Evolutionary conservation across 2,329 filamentous ascomycete species (phyloP).

Genomic region (Colletotrichum spinosum): DNA sequence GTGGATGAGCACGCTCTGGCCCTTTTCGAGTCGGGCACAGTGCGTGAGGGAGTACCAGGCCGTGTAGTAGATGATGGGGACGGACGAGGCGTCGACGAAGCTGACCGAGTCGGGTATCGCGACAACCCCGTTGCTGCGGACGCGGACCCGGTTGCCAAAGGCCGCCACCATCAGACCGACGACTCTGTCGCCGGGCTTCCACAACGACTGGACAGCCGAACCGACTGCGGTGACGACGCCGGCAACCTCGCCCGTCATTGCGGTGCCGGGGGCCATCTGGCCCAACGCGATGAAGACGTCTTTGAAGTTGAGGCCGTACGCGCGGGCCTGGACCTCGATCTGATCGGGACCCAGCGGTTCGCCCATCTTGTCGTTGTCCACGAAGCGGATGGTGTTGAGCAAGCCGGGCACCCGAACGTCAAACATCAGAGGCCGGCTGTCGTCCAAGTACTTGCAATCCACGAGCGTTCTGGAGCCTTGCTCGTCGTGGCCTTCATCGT

Average conservation of each 20-base stretch:
- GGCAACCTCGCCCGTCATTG: conserved; percentile 42
- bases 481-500: neutral
- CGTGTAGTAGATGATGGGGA: conserved; percentile 44
- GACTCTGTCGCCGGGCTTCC: conserved; percentile 42
- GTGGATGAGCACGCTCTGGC: conserved; percentile 50
- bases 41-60: conserved; percentile 42
- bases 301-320: conserved; percentile 40
- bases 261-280: conserved; percentile 36
- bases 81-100: conserved; percentile 50
- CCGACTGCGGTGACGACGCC: conserved; percentile 45
- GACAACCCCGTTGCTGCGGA: conserved; percentile 37
- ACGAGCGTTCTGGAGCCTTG: neutral
- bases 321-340: conserved; percentile 39
- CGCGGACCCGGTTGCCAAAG: conserved; percentile 9
- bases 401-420: conserved; percentile 36
- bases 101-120: conserved; percentile 51
- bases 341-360: conserved; percentile 14
- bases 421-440: conserved; percentile 29
- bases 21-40: conserved; percentile 38
- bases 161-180: conserved; percentile 11
- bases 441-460: conserved; percentile 11
- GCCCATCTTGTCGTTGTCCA: conserved; percentile 19
- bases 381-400: conserved; percentile 30
- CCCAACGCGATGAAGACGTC: conserved; percentile 43
- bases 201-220: conserved; percentile 30